Evolutionary conservation across 2,329 filamentous ascomycete species (phyloP).

Genomic region (Stachybotrys echinatus): DNA sequence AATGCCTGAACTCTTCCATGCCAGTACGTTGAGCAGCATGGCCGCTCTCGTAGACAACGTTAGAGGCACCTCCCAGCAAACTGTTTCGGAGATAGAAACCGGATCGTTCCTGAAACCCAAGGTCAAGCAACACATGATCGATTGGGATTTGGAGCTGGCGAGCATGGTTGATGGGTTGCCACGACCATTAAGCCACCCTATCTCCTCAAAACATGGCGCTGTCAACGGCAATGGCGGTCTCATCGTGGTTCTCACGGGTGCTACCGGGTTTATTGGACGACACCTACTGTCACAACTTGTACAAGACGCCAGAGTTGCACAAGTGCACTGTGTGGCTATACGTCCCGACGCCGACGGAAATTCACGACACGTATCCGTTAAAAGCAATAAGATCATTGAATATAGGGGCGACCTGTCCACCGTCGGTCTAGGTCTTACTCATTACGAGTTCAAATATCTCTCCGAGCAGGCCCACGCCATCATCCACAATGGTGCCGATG

Average conservation of each 20-base stretch:
- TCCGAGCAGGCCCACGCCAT: conserved; percentile 33
- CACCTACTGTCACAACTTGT: background rate
- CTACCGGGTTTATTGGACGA: background rate
- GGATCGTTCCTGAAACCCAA: background rate
- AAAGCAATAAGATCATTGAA: background rate
- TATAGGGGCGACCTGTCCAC: background rate
- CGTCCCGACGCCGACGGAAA: background rate
- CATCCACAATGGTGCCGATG: conserved; percentile 42
- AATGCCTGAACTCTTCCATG: background rate
- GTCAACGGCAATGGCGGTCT: background rate
- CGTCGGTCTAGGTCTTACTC: background rate
- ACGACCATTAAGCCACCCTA: background rate
- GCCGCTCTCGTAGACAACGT: background rate
- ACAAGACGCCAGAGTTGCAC: background rate
- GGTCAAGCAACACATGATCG: background rate
- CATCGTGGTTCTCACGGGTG: background rate
- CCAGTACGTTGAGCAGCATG: background rate
- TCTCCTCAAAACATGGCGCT: background rate
- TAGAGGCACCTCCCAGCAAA: background rate
- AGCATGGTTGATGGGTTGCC: background rate
- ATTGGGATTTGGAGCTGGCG: background rate
- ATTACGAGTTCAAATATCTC: conserved; percentile 18
- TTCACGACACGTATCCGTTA: background rate
- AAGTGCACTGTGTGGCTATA: background rate
- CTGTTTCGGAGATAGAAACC: background rate